Conservation (phyloP, 1,139 yeast genomes). For the Suzukiozyma palmioleophila region DNA sequence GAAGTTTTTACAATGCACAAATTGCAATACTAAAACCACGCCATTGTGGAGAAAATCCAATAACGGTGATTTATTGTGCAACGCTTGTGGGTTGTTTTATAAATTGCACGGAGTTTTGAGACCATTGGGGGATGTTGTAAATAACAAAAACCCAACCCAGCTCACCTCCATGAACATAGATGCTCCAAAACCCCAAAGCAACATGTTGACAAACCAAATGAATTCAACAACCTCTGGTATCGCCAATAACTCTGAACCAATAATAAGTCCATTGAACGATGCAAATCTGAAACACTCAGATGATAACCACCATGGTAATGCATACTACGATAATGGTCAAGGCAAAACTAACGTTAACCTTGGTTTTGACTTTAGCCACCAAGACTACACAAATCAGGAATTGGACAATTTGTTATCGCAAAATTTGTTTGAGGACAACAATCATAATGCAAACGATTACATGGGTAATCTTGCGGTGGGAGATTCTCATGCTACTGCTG, state of each 20-base stretch:
- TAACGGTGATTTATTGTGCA: conserved; percentile 42
- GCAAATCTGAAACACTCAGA: not conserved
- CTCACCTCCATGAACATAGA: conserved; percentile 7
- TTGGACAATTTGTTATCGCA: not conserved
- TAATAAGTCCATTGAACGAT: conserved; percentile 1
- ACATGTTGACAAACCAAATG: not conserved
- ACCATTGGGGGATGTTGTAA: conserved; percentile 25
- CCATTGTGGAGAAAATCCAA: conserved; percentile 47
- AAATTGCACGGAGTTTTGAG: conserved; percentile 44
- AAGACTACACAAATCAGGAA: not conserved
- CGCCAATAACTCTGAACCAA: not conserved
- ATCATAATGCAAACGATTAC: not conserved
- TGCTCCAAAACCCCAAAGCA: not conserved
- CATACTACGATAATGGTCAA: not conserved
- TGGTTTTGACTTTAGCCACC: conserved; percentile 1
- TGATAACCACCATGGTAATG: not conserved
- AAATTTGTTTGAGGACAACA: not conserved
- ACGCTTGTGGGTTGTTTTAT: conserved; percentile 46
- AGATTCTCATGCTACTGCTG: not conserved
- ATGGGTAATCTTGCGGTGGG: not conserved
- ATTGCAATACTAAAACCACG: conserved; percentile 44
- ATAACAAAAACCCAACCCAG: conserved; percentile 6
- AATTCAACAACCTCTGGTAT: not conserved
- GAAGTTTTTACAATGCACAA: conserved; percentile 36
- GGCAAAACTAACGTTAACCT: not conserved